These are phyloP conservation scores for Syncephalastrum contaminatum DNA, from an alignment of 371 early-diverging fungal species.

Conservation along the genomic window DNA sequence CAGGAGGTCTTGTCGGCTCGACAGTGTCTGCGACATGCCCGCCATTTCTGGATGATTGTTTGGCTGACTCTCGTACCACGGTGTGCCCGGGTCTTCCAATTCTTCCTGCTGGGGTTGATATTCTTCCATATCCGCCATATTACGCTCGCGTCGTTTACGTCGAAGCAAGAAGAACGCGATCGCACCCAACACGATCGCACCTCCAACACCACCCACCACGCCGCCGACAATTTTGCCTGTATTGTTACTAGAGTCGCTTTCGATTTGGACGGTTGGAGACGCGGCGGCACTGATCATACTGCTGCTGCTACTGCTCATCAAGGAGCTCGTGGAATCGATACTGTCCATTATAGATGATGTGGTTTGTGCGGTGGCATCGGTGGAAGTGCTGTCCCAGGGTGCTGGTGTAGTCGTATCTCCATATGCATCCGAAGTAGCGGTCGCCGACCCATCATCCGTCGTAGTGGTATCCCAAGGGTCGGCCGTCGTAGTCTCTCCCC, in stretches of 20 bases:
- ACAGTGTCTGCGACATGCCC: too few relatives aligned
- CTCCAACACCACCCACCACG: conserved; percentile 17
- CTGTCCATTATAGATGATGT: not conserved
- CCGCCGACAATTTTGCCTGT: conserved; percentile 16
- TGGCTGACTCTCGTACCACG: too few relatives aligned
- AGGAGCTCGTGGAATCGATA: not conserved
- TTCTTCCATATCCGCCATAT: conserved; percentile 9
- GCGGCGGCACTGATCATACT: not conserved
- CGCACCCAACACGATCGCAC: conserved; percentile 11
- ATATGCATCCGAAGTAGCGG: too few relatives aligned
- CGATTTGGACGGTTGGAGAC: too few relatives aligned
- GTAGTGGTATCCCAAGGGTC: conserved; percentile 3
- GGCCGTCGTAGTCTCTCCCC: too few relatives aligned
- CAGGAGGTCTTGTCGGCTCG: not conserved
- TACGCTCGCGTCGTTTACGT: conserved; percentile 12
- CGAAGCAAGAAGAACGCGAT: conserved; percentile 21
- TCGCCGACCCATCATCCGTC: not conserved
- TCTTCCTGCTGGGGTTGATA: conserved; percentile 16
- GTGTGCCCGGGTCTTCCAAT: too few relatives aligned
- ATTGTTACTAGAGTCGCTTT: not conserved
- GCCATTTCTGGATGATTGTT: too few relatives aligned
- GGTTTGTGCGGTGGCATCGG: not conserved
- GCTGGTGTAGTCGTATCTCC: too few relatives aligned
- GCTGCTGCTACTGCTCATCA: not conserved
- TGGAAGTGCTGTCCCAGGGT: too few relatives aligned